Evolutionary conservation across 1,139 yeast genomes (phyloP), one percentile per base, ranked within the genome.

Genomic region (Scheffersomyces illinoinensis): DNA sequence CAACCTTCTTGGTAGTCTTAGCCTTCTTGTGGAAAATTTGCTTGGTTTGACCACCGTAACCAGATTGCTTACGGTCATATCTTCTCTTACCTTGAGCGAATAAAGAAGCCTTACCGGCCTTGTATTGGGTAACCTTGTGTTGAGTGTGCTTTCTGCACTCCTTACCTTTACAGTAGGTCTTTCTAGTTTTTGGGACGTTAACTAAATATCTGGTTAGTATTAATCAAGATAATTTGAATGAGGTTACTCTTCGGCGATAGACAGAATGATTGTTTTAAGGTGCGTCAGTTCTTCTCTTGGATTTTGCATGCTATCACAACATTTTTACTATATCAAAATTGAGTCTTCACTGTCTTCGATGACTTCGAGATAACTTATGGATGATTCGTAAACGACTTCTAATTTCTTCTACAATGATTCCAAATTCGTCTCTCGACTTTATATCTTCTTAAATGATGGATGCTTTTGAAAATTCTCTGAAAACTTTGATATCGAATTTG

Each of bases 1-100:
- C 99, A 82, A 95, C 97, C 91, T 95, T 95, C 93, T 95, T 95
- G 89, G 99, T 95, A 74, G 99, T 95, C 93, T 95, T 95, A 76
- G 99, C 99, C 85, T 95, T 96, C 91, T 95, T 95, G 92, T 93
- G 98, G 98, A 95, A 95, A 85, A 96, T 91, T 81, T 91, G 99
- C 89, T 93, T 95, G 86, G 99, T 95, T 88, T 95, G 99, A 91
- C 99, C 99, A 91, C 99, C 99, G 86, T 88, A 95, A 92, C 99
- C 99, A 78, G 91, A 83, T 88, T 95, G 99, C 87, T 95, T 95
- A 85, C 99, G 97, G 96, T 96, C 99, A 87, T 95, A 95, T 88
- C 99, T 93, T 89, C 99, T 92, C 93, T 96, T 96, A 90, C 99
- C 99, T 87, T 95, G 98, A 74, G 98, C 98, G 81, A 88, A 93